Evolutionary conservation across 2,329 filamentous ascomycete species (phyloP).

Genomic region (Sclerotinia subarctica): DNA sequence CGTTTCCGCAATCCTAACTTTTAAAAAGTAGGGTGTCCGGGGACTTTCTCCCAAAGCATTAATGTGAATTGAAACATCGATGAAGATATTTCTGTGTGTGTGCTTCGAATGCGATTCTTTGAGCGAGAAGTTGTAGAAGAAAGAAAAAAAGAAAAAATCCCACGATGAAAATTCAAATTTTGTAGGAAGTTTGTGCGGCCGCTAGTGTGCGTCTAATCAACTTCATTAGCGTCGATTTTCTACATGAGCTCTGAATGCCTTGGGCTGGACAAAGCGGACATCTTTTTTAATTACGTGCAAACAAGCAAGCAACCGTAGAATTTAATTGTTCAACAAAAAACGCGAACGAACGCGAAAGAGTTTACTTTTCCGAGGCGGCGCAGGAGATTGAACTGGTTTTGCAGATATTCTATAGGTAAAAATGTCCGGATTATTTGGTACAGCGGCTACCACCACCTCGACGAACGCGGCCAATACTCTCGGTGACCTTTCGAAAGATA

Average conservation of each 20-base stretch:
- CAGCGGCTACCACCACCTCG: constrained; percentile 47
- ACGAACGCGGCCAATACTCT: constrained; percentile 63
- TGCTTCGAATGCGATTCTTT: constrained; percentile 99
- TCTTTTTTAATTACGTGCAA: constrained; percentile 18
- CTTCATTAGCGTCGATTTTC: constrained; percentile 10
- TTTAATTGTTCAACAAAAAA: background rate
- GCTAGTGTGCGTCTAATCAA: constrained; percentile 12
- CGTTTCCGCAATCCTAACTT: constrained; percentile 77
- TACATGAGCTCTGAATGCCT: constrained; percentile 1
- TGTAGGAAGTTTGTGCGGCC: constrained; percentile 16
- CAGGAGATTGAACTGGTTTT: background rate
- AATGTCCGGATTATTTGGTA: constrained; percentile 64
- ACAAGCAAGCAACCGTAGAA: constrained; percentile 16
- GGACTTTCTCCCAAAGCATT: constrained; percentile 99
- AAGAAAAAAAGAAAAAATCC: constrained; percentile 35
- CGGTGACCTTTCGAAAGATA: constrained; percentile 87
- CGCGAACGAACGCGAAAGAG: constrained; percentile 12
- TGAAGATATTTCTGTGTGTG: constrained; percentile 69
- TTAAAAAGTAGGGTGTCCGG: constrained; percentile 71
- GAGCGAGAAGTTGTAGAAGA: constrained; percentile 74
- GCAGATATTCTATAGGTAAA: background rate
- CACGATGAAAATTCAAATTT: constrained; percentile 7
- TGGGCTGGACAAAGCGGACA: constrained; percentile 10
- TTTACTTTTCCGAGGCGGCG: constrained; percentile 1
- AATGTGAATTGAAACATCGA: constrained; percentile 38